Evolutionary conservation across 2,329 filamentous ascomycete species (phyloP).

Genomic region (Exophiala sideris): DNA sequence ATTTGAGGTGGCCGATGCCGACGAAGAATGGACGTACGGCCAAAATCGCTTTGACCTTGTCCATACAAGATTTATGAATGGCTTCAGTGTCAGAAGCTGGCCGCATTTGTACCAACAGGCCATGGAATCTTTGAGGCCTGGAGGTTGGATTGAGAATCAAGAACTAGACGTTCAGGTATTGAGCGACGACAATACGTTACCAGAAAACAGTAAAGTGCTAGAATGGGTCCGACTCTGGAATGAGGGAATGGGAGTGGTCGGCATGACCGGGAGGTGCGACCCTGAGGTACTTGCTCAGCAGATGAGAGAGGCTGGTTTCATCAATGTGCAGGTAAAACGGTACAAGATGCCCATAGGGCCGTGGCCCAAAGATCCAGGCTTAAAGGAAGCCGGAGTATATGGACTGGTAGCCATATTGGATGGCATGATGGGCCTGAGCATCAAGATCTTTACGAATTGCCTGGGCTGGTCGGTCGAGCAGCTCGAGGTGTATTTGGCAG

Average conservation of each 20-base stretch:
- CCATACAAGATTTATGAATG: constrained; percentile 55
- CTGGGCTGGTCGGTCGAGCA: constrained; percentile 31
- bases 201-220: constrained; percentile 7
- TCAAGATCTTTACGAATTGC: constrained; percentile 26
- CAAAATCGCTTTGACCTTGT: constrained; percentile 58
- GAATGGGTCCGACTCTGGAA: constrained; percentile 20
- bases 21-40: constrained; percentile 53
- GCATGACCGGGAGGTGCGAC: constrained; percentile 8
- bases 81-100: constrained; percentile 55
- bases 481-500: constrained; percentile 25
- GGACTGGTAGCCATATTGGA: constrained; percentile 15
- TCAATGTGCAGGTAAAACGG: constrained; percentile 20
- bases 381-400: constrained; percentile 29
- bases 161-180: constrained; percentile 33
- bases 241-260: constrained; percentile 11
- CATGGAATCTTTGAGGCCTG: constrained; percentile 33
- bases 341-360: constrained; percentile 29
- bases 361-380: constrained; percentile 31
- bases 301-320: constrained; percentile 32
- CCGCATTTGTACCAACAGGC: constrained; percentile 28
- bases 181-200: constrained; percentile 16
- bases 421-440: constrained; percentile 16
- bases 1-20: constrained; percentile 57
- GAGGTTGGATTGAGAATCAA: constrained; percentile 42
- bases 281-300: constrained; percentile 6